Percentiles rank a stretch among this genome's conserved stretches.
These are phyloP conservation scores for Paraphoma sp. DNA, from an alignment of 2,329 filamentous ascomycete genomes.

Conservation along the genomic window DNA sequence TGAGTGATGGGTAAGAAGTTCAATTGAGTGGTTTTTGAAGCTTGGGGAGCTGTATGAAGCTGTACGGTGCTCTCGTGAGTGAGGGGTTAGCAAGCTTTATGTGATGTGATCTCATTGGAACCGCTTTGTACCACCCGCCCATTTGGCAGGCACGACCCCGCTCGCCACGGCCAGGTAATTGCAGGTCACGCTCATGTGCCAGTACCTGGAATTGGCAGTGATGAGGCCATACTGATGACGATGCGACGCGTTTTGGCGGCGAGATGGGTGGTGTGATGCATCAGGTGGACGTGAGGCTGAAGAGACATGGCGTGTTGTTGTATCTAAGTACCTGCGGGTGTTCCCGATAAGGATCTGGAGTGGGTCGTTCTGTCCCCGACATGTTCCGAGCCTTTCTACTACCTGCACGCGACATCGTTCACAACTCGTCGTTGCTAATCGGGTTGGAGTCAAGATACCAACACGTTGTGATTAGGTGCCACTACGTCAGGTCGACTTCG, in stretches of 20 bases:
- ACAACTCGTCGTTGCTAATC: too few species aligned
- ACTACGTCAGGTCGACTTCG: background rate
- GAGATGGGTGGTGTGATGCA: constrained; percentile 27
- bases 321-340: constrained; percentile 9
- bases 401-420: background rate
- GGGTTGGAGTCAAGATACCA: too few species aligned
- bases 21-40: constrained; percentile 10
- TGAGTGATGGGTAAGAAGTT: background rate
- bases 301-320: constrained; percentile 26
- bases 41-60: constrained; percentile 10
- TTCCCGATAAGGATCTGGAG: constrained; percentile 7
- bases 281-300: constrained; percentile 25
- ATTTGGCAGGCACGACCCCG: constrained; percentile 25
- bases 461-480: too few species aligned
- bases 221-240: constrained; percentile 12
- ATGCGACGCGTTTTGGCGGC: constrained; percentile 18
- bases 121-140: constrained; percentile 18
- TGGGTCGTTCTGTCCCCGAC: constrained; percentile 15
- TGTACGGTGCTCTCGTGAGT: constrained; percentile 32
- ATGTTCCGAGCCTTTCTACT: constrained; percentile 5
- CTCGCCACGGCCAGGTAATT: constrained; percentile 25
- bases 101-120: constrained; percentile 45
- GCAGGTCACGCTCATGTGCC: constrained; percentile 42
- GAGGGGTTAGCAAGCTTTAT: constrained; percentile 45
- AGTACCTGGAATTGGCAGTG: constrained; percentile 14